A percentile compares a stretch with the other conserved stretches of the same genome.
These are phyloP conservation scores for Vanrija humicola DNA, from an alignment of 1,284 basidiomycete species.

Conservation along the genomic window DNA sequence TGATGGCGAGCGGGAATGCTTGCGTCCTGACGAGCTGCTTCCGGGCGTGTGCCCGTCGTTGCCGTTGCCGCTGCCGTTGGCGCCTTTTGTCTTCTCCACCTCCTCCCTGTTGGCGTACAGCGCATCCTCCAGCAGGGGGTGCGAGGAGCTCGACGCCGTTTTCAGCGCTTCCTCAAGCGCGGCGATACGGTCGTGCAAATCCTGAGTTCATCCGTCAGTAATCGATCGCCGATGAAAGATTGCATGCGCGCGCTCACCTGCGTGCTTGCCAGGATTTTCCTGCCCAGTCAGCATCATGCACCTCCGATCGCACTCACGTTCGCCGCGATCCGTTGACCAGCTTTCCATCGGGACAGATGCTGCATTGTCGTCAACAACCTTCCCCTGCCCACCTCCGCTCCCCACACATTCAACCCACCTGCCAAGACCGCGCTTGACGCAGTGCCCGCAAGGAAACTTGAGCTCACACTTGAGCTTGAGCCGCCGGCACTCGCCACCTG, in stretches of 20 bases:
- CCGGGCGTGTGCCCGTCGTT: background rate
- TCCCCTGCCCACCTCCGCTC: background rate
- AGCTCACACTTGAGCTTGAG: constrained; percentile 15
- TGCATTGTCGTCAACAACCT: background rate
- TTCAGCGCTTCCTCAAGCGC: constrained; percentile 10
- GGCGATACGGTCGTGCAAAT: constrained; percentile 8
- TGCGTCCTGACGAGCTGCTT: background rate
- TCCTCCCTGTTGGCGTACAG: background rate
- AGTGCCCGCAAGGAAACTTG: constrained; percentile 7
- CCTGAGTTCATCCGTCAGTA: background rate
- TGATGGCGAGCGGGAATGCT: background rate
- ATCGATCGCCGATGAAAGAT: background rate
- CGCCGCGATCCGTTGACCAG: constrained; percentile 5
- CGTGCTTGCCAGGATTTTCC: constrained; percentile 10
- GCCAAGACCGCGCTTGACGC: constrained; percentile 10
- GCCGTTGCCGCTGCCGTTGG: background rate
- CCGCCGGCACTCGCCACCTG: constrained; percentile 14
- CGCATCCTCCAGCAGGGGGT: background rate
- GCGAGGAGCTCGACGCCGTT: background rate
- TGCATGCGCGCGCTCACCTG: constrained; percentile 3
- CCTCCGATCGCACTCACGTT: background rate
- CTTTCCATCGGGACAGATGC: constrained; percentile 14
- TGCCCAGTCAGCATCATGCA: background rate
- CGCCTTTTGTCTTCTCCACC: background rate
- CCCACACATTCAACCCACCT: background rate